Percentiles rank a stretch among this genome's conserved stretches.
phyloP scores from a whole-genome alignment of 352 stramenopile genomes.

The Pythium volutum region DNA sequence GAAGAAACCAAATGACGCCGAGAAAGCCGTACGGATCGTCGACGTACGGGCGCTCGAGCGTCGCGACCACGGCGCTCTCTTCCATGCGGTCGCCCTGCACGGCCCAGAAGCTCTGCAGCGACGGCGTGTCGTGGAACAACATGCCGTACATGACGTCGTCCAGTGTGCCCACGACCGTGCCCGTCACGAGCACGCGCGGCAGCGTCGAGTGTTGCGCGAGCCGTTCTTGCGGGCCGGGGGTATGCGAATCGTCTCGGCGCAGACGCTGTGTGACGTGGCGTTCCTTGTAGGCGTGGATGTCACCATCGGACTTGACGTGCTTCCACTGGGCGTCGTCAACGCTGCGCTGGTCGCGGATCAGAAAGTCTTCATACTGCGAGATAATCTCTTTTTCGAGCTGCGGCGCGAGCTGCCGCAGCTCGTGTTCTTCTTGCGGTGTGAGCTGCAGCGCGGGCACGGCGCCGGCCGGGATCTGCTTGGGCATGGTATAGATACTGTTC shows the following conservation, averaged over 20 bases:
- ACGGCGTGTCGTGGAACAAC: background rate
- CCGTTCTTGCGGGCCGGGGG: background rate
- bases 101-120: slow-evolving; percentile 22
- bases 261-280: background rate
- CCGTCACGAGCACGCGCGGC: slow-evolving; percentile 28
- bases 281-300: slow-evolving; percentile 34
- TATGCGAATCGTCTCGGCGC: too few species aligned
- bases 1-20: slow-evolving; percentile 30
- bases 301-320: slow-evolving; percentile 13
- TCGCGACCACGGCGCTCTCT: slow-evolving; percentile 29
- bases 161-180: slow-evolving; percentile 38
- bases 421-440: slow-evolving; percentile 31
- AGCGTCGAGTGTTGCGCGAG: slow-evolving; percentile 7
- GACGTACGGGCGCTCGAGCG: slow-evolving; percentile 21
- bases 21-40: slow-evolving; percentile 36
- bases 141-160: slow-evolving; percentile 54
- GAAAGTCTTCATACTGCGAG: slow-evolving; percentile 37
- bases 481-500: too few species aligned
- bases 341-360: slow-evolving; percentile 23
- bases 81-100: slow-evolving; percentile 32
- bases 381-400: slow-evolving; percentile 32
- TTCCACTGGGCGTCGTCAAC: slow-evolving; percentile 40
- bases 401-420: slow-evolving; percentile 29
- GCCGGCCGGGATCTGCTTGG: slow-evolving; percentile 21
- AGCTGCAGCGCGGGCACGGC: slow-evolving; percentile 32